Percentiles rank a stretch among this genome's conserved stretches.
Conservation (phyloP, 2,329 filamentous ascomycete species). For the Ascochyta koolunga region DNA sequence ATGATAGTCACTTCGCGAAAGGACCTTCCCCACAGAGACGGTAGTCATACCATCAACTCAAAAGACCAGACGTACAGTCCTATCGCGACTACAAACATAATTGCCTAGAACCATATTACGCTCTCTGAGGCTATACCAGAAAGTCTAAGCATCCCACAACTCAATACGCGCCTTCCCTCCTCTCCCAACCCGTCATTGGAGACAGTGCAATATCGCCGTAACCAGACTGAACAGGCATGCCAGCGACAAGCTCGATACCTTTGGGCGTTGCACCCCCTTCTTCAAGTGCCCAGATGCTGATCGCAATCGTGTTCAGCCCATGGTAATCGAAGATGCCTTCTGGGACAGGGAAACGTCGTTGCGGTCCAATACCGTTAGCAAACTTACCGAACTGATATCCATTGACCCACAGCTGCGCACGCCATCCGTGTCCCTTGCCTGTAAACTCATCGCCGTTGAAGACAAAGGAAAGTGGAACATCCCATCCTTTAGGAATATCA, state of each 20-base stretch:
- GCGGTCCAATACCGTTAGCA: slow-evolving; percentile 72
- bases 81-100: not conserved
- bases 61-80: no score
- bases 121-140: not conserved
- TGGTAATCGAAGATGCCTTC: slow-evolving; percentile 73
- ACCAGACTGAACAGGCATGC: slow-evolving; percentile 50
- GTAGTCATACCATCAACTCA: no score
- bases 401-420: slow-evolving; percentile 72
- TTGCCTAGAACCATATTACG: not conserved
- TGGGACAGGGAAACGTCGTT: slow-evolving; percentile 71
- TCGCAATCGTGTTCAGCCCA: slow-evolving; percentile 69
- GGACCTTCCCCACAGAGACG: no score
- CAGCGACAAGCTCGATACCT: slow-evolving; percentile 56
- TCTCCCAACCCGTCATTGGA: slow-evolving; percentile 23
- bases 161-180: slow-evolving; percentile 24
- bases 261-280: slow-evolving; percentile 63
- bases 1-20: no score
- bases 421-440: slow-evolving; percentile 50
- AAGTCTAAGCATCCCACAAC: not conserved
- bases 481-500: slow-evolving; percentile 60
- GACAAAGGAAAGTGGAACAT: slow-evolving; percentile 64
- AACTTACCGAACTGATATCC: slow-evolving; percentile 75
- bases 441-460: slow-evolving; percentile 55
- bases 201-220: slow-evolving; percentile 21
- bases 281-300: slow-evolving; percentile 71